Evolutionary conservation across 2,329 filamentous ascomycete species (phyloP).

Genomic region (Penicillium hordei): DNA sequence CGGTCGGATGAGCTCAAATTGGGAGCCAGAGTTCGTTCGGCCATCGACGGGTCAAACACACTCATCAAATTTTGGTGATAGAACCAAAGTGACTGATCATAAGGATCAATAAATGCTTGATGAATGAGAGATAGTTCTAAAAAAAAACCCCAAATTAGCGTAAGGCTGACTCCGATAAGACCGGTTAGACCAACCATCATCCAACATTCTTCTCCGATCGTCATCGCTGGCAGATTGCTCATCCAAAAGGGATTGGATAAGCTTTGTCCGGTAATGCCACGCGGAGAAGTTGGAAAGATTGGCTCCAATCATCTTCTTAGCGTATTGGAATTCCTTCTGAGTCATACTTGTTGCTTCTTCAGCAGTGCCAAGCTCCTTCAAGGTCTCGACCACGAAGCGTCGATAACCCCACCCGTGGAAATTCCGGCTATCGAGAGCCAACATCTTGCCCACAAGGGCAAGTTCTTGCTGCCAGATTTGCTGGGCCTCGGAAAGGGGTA

Average conservation of each 20-base stretch:
- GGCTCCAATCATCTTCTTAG: slow-evolving; percentile 78
- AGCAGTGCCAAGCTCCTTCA: slow-evolving; percentile 59
- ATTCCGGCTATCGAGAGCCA: slow-evolving; percentile 80
- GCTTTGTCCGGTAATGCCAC: slow-evolving; percentile 85
- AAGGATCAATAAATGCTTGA: slow-evolving; percentile 80
- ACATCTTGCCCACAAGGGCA: slow-evolving; percentile 80
- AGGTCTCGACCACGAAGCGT: slow-evolving; percentile 70
- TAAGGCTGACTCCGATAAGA: neutral
- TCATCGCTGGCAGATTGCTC: slow-evolving; percentile 66
- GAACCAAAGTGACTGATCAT: slow-evolving; percentile 96
- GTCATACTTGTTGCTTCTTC: slow-evolving; percentile 59
- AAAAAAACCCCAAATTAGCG: neutral
- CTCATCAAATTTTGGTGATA: slow-evolving; percentile 88
- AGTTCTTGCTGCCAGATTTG: slow-evolving; percentile 83
- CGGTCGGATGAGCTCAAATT: slow-evolving; percentile 63
- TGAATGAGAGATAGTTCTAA: slow-evolving; percentile 73
- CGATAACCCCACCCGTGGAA: slow-evolving; percentile 97
- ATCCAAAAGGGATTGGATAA: slow-evolving; percentile 73
- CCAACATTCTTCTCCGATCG: slow-evolving; percentile 67
- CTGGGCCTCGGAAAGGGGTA: slow-evolving; percentile 58
- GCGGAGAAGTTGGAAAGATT: slow-evolving; percentile 95
- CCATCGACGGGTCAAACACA: slow-evolving; percentile 57
- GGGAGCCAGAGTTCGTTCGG: slow-evolving; percentile 61
- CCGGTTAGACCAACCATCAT: slow-evolving; percentile 55
- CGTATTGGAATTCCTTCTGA: slow-evolving; percentile 83